Conservation (phyloP, 192 early-diverging fungal species). For the Obelidium mucronatum region DNA sequence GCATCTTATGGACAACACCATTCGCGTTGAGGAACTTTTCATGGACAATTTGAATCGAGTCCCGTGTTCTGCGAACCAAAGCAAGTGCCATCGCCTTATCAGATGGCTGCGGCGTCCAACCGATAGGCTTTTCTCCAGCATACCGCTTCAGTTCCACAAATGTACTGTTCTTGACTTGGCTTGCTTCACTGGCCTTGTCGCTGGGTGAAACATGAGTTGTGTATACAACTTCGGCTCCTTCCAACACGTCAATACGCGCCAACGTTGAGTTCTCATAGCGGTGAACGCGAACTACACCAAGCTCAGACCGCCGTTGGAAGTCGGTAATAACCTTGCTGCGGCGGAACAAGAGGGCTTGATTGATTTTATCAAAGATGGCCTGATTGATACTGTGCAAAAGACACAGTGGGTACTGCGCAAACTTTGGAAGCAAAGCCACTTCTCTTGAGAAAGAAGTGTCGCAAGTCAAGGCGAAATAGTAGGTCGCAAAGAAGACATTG, state of each 20-base stretch:
- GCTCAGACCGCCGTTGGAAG: neutral
- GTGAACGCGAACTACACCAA: neutral
- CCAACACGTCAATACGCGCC: neutral
- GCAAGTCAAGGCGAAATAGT: too few relatives aligned
- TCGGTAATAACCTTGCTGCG: neutral
- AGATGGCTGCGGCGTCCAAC: constrained; percentile 42
- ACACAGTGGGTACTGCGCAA: neutral
- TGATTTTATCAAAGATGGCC: neutral
- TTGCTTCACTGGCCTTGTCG: too few relatives aligned
- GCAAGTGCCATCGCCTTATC: constrained; percentile 31
- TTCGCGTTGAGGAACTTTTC: constrained; percentile 39
- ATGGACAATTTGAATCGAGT: constrained; percentile 19
- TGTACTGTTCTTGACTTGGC: too few relatives aligned
- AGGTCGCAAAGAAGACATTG: too few relatives aligned
- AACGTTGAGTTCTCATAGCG: neutral
- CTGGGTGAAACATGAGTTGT: neutral
- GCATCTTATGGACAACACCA: constrained; percentile 35
- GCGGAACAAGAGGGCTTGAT: neutral
- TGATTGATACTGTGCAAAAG: neutral
- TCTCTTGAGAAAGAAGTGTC: too few relatives aligned
- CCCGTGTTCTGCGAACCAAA: neutral
- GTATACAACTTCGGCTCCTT: neutral
- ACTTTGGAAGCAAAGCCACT: too few relatives aligned
- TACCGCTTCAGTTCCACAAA: constrained; percentile 18
- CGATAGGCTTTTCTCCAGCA: constrained; percentile 35